Percentiles rank a stretch among this genome's conserved stretches.
Evolutionary conservation across 108 stramenopile species (phyloP).

Genomic region (Parietichytrium sp.): DNA sequence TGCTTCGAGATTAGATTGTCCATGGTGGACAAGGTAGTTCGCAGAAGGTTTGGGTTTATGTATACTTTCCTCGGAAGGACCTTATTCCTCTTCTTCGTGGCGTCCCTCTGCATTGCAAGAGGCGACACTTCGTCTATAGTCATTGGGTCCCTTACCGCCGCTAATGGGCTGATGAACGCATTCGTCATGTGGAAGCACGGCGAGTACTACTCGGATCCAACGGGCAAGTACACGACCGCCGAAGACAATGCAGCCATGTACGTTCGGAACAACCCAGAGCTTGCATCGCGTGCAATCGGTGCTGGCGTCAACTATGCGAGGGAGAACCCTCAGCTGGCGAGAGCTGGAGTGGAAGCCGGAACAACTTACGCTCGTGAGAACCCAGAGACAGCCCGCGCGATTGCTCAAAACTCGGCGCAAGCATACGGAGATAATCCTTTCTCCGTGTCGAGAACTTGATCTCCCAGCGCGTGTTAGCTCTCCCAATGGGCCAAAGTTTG

Average conservation of each 20-base stretch:
- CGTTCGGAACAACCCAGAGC: background rate
- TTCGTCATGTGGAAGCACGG: conserved; percentile 23
- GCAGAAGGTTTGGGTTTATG: conserved; percentile 59
- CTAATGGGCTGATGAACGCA: background rate
- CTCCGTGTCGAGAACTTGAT: too few species aligned
- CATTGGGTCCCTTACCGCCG: background rate
- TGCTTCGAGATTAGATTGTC: conserved; percentile 62
- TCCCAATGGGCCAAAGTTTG: too few species aligned
- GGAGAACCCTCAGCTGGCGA: conserved; percentile 21
- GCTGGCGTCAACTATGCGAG: background rate
- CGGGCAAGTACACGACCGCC: conserved; percentile 34
- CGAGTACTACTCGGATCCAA: conserved; percentile 36
- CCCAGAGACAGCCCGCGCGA: background rate
- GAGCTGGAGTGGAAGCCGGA: background rate
- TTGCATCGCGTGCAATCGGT: background rate
- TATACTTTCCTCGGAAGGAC: conserved; percentile 55
- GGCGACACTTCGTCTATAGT: background rate
- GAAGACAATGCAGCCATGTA: conserved; percentile 1
- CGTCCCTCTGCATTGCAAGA: background rate
- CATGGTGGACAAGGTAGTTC: conserved; percentile 46
- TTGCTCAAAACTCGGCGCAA: background rate
- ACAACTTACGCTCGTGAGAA: background rate
- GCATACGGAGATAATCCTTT: background rate
- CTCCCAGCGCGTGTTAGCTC: too few species aligned
- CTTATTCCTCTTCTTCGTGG: conserved; percentile 42